Evolutionary conservation across 2,329 filamentous ascomycete genomes (phyloP).

Genomic region (Fusarium nurragi): DNA sequence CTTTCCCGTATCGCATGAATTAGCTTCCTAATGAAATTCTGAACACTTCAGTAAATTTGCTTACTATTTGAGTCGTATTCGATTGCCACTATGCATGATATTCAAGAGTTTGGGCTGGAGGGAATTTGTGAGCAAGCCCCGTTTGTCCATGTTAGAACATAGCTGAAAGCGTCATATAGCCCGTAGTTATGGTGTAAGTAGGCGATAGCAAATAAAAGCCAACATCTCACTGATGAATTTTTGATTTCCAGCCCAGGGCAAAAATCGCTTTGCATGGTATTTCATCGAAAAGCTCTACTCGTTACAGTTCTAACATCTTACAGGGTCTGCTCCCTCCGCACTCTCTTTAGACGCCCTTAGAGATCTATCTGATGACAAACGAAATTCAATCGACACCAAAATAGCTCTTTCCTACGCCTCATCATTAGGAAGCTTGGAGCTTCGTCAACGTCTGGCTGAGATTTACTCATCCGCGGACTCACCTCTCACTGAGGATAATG

Average conservation of each 20-base stretch:
- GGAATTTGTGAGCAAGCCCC: neutral
- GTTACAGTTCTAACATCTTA: neutral
- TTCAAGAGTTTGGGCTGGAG: neutral
- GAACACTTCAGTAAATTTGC: too few species aligned
- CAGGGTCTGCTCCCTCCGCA: neutral
- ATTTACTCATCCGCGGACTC: neutral
- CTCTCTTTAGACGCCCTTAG: neutral
- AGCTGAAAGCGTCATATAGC: neutral
- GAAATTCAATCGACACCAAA: neutral
- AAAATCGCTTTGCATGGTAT: neutral
- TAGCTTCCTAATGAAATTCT: too few species aligned
- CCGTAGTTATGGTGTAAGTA: neutral
- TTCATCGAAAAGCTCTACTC: too few species aligned
- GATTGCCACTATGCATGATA: neutral
- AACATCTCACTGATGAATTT: neutral
- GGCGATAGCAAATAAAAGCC: too few species aligned
- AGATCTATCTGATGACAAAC: neutral
- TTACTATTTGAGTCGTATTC: too few species aligned
- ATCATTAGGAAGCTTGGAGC: neutral
- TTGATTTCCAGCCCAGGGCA: neutral
- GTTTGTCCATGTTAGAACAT: accelerated
- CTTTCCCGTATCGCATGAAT: too few species aligned
- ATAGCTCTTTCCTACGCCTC: neutral
- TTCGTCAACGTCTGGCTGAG: neutral
- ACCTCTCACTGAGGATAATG: neutral